Evolutionary conservation across 257 asterid genomes (phyloP).

Genomic region (Petunia axillaris): DNA sequence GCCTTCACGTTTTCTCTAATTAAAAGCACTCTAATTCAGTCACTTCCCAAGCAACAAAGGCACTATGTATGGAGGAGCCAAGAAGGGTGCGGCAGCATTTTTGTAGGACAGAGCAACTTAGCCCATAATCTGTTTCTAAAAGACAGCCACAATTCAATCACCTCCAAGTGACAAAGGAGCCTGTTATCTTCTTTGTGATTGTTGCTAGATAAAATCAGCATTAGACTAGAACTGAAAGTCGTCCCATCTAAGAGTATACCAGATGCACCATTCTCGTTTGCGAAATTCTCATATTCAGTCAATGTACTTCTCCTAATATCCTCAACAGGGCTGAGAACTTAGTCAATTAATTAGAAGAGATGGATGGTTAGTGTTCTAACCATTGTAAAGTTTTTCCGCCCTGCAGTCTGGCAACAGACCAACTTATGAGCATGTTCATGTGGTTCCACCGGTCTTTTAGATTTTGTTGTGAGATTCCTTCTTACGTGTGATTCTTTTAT

Average conservation of each 20-base stretch:
- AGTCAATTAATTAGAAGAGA: background rate
- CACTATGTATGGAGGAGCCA: too few species aligned
- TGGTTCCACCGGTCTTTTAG: background rate
- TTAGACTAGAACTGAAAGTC: background rate
- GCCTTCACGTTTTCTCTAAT: background rate
- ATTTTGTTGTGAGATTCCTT: background rate
- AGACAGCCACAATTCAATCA: conserved; percentile 6
- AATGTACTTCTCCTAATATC: background rate
- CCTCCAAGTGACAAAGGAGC: background rate
- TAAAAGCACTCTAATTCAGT: background rate
- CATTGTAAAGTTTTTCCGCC: background rate
- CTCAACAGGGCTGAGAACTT: background rate
- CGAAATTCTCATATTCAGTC: background rate
- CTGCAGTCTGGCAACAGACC: background rate
- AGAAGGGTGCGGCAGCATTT: too few species aligned
- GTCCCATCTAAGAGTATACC: background rate
- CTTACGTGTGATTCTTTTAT: background rate
- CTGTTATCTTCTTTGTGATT: background rate
- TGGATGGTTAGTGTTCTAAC: background rate
- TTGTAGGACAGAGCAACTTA: background rate
- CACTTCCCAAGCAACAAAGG: too few species aligned
- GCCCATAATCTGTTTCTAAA: background rate
- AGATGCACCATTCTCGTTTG: background rate
- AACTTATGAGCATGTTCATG: background rate
- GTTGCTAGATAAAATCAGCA: background rate